Evolutionary conservation across 768 basidiomycete genomes (phyloP), one percentile per base, ranked within the genome.

Genomic region (Suillus placidus): DNA sequence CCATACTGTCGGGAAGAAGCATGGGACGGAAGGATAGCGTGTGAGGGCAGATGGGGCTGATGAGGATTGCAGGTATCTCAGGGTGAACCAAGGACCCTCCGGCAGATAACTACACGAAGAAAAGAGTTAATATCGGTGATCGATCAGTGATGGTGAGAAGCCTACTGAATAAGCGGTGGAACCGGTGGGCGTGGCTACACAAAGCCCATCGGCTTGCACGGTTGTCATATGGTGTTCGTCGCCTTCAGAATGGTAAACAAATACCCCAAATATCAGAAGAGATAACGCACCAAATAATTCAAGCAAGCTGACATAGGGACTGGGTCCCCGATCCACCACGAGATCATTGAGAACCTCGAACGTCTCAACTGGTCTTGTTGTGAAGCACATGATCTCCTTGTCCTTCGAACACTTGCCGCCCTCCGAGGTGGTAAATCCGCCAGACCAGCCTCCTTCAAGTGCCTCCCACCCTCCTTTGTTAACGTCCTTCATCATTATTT

Each of bases 221-320:
- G 97, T 99, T 1, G 97, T 99, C 86, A 99, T 90, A 80, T 99
- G 97, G 77, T 99, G 94, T 69, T 99, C 97, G 74, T 99, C 97
- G 66, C 95, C 97, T 98, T 13, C 40, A 40, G 7, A n/a, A 55
- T 51, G 38, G 1, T 56, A 60, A 60, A 69, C 62, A 64, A 66
- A 51, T n/a, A 23, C 26, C 38, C 60, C 7, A 66, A 45, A 49
- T 45, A 60, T 60, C 32, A 13, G 38, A 58, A 65, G 40, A 65
- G 9, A 23, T 12, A 4, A 81, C 90, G 71, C 71, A 98, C 97
- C 97, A 72, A 99, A 99, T 16, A 99, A 84, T 78, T 99, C 97
- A 67, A 99, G 81, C 71, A 94, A 83, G 73, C 93, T 95, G 74
- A 99, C 96, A 77, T 95, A 99, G 8, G 97, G 97, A 77, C 95